Percentiles rank a stretch among this genome's conserved stretches.
Conservation (phyloP, 2,329 filamentous ascomycete species). For the Xylariaceae sp. region DNA sequence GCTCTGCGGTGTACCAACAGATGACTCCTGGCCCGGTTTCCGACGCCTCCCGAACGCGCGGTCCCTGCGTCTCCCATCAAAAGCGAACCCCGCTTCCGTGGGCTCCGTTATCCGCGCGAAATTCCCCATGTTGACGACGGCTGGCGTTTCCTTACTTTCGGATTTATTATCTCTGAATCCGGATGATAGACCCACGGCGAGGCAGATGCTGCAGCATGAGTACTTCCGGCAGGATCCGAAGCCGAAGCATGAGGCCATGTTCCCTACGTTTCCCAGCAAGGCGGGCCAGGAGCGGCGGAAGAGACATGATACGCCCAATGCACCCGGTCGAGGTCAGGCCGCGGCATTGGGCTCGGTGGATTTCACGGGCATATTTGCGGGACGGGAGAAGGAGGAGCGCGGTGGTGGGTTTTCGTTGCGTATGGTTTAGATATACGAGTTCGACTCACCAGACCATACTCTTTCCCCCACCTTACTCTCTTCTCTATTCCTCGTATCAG, state of each 20-base stretch:
- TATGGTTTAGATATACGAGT: constrained; percentile 41
- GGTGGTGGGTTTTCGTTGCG: constrained; percentile 63
- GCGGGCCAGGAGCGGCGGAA: constrained; percentile 83
- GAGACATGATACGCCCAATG: constrained; percentile 69
- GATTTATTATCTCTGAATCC: constrained; percentile 73
- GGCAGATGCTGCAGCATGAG: constrained; percentile 67
- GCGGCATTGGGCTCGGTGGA: constrained; percentile 53
- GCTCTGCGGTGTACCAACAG: constrained; percentile 79
- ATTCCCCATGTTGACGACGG: constrained; percentile 75
- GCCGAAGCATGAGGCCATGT: constrained; percentile 85
- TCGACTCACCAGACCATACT: no score
- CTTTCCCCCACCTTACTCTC: not conserved
- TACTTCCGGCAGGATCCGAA: constrained; percentile 89
- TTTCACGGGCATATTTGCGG: constrained; percentile 66
- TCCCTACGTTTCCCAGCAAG: constrained; percentile 94
- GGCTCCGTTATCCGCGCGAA: constrained; percentile 62
- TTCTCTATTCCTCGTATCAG: not conserved
- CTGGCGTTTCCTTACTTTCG: constrained; percentile 65
- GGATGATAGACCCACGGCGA: constrained; percentile 60
- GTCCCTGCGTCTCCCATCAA: constrained; percentile 61
- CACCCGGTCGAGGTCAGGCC: constrained; percentile 69
- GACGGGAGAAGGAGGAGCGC: constrained; percentile 57
- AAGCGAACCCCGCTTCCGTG: constrained; percentile 32
- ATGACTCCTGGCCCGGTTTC: constrained; percentile 81
- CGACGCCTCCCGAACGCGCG: constrained; percentile 81